Conservation (phyloP, 371 early-diverging fungal genomes). For the Mortierella sp. region DNA sequence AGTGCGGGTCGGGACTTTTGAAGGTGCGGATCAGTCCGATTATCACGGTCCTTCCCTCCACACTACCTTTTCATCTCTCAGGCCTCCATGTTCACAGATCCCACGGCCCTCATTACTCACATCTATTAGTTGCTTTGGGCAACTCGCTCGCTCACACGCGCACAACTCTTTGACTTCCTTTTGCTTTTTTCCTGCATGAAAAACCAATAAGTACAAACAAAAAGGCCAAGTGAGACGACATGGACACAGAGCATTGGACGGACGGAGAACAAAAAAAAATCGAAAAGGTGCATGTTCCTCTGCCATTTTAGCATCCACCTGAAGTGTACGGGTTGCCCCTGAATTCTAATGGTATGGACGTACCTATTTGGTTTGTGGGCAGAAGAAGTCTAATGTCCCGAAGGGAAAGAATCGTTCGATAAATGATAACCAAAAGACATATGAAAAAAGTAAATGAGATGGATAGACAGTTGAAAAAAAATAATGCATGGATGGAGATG, state of each 20-base stretch:
- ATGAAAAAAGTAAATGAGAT: neutral
- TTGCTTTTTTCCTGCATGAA: neutral
- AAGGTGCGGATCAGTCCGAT: too few species aligned
- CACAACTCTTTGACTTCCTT: constrained; percentile 5
- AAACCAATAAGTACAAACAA: neutral
- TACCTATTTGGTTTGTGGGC: neutral
- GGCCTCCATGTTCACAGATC: too few species aligned
- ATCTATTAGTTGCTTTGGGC: neutral
- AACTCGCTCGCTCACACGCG: neutral
- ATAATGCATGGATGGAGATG: neutral
- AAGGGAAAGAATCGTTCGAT: neutral
- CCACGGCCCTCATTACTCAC: neutral
- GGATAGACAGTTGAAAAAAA: neutral
- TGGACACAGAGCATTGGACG: neutral
- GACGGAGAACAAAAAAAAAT: neutral
- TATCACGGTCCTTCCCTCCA: too few species aligned
- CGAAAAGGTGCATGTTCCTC: neutral
- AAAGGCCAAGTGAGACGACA: neutral
- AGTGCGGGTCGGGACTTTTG: too few species aligned
- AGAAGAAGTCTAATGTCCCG: neutral
- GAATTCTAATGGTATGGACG: neutral
- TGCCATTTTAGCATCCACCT: neutral
- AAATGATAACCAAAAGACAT: neutral
- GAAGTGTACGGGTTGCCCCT: neutral
- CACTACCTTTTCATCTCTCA: too few species aligned